Evolutionary conservation across 257 asterid species (phyloP), one percentile per base, ranked within the genome.

Genomic region (Solanum acaule): DNA sequence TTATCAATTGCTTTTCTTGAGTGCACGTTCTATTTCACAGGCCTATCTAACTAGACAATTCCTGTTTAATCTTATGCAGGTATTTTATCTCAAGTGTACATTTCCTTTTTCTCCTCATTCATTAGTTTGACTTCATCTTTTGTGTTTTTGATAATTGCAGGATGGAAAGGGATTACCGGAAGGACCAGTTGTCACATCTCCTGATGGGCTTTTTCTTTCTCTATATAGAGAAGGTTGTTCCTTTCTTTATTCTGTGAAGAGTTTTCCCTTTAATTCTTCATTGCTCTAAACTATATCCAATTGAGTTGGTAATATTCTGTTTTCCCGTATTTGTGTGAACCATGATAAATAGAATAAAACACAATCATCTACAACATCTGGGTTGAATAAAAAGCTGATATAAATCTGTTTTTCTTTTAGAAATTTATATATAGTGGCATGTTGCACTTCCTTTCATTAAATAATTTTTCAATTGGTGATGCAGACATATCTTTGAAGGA

Each of bases 141-240:
- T 46, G 56, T 76, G 4, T 82, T 82, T 82, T 52, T 49, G 20
- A 29, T 49, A 49, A 82, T 29, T 86, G 88, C 90, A 95, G 98
- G 97, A 95, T 89, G 98, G 98, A 88, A 93, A 92, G 91, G 94
- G 94, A 76, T 91, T 95, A 84, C 98, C 98, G 11, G 97, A 93
- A 35, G 98, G 98, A 83, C 98, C 98, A 13, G 95, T 95, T 49
- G 93, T 95, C 77, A 94, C 94, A 87, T 95, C 98, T 44, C 98
- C 98, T 3, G 97, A 95, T 87, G 98, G 98, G 71, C 95, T 95
- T 77, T 95, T 95, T 91, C 97, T 95, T 86, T 95, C 98, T 88
- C 90, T 95, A 52, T 95, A 90, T 89, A 94, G 98, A 49, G 98
- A 95, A 95, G 98, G 98, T 95, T 85, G 56, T 86, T 79, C 65